These are phyloP conservation scores for Ceratocystis papillata DNA, from an alignment of 2,329 filamentous ascomycete species.

Conservation along the genomic window DNA sequence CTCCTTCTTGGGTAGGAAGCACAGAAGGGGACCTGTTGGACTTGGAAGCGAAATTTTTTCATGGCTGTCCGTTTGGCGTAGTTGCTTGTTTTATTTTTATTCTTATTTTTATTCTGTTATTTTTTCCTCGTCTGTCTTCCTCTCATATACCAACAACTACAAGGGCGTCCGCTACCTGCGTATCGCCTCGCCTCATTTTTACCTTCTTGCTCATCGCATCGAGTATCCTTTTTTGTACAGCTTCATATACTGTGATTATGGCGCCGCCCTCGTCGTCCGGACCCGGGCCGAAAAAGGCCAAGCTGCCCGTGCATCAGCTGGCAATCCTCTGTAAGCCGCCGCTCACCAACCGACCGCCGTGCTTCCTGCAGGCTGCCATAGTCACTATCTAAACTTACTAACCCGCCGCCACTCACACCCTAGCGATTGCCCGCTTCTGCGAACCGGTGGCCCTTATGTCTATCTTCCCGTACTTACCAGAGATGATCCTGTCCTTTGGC, in stretches of 20 bases:
- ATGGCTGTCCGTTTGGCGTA: neutral
- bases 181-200: neutral
- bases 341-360: neutral
- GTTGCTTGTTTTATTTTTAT: neutral
- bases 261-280: constrained; percentile 3
- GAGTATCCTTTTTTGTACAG: neutral
- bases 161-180: too few species aligned
- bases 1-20: neutral
- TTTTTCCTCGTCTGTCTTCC: neutral
- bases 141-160: neutral
- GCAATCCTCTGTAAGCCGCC: constrained; percentile 24
- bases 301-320: constrained; percentile 23
- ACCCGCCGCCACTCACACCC: neutral
- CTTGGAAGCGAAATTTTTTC: constrained; percentile 9
- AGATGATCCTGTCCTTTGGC: constrained; percentile 75
- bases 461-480: constrained; percentile 59
- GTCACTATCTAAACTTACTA: too few species aligned
- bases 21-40: neutral
- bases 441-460: constrained; percentile 65
- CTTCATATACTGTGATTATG: constrained; percentile 2
- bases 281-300: constrained; percentile 17
- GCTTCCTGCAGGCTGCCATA: neutral
- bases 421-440: constrained; percentile 67
- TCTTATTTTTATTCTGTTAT: constrained; percentile 5
- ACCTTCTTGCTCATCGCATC: neutral